phyloP scores from a whole-genome alignment of 2,329 filamentous ascomycete species.

The Tolypocladium nubicola region DNA sequence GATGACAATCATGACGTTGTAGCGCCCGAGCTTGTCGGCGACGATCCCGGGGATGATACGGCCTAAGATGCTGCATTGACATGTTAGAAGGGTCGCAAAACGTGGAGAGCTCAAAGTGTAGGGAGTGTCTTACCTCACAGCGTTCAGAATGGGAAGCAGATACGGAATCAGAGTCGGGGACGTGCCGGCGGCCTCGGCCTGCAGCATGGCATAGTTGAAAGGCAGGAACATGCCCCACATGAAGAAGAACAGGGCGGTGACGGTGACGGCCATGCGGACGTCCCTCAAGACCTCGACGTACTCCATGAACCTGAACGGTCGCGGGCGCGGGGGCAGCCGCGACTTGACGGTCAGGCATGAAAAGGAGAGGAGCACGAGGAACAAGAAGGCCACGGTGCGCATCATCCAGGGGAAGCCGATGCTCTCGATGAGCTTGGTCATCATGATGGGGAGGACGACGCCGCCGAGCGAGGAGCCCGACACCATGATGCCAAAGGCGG shows the following conservation, averaged over 20 bases:
- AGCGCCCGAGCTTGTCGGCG: constrained; percentile 34
- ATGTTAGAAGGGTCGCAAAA: not conserved
- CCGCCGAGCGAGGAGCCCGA: constrained; percentile 45
- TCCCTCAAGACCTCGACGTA: constrained; percentile 38
- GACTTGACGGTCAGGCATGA: constrained; percentile 25
- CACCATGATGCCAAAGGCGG: constrained; percentile 42
- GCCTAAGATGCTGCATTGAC: constrained; percentile 30
- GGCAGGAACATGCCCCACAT: constrained; percentile 44
- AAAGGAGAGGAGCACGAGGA: constrained; percentile 25
- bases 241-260: constrained; percentile 41
- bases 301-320: constrained; percentile 32
- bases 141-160: constrained; percentile 46
- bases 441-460: constrained; percentile 50
- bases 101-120: too few relatives aligned
- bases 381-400: constrained; percentile 34
- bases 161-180: constrained; percentile 30
- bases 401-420: constrained; percentile 39
- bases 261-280: constrained; percentile 29
- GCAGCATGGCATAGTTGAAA: constrained; percentile 41
- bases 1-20: constrained; percentile 40
- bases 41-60: constrained; percentile 39
- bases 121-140: constrained; percentile 27
- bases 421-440: constrained; percentile 37
- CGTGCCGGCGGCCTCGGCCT: constrained; percentile 34
- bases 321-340: constrained; percentile 32